phyloP scores from a whole-genome alignment of 2,329 filamentous ascomycete species.

The Aureobasidium sp. region DNA sequence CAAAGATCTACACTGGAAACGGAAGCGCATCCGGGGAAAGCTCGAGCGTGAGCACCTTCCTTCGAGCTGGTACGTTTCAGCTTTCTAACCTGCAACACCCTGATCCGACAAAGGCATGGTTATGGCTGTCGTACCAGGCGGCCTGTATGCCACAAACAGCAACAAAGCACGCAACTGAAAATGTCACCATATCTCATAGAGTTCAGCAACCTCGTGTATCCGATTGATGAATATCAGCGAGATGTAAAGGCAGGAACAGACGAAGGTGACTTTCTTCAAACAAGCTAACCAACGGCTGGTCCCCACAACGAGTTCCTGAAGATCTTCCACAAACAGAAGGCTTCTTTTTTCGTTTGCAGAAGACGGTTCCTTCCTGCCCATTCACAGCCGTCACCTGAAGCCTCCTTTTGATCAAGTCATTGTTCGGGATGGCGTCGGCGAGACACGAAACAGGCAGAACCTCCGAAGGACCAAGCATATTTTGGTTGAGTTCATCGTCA shows the following conservation, averaged over 20 bases:
- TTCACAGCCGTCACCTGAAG: background rate
- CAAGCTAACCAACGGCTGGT: background rate
- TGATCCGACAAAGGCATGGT: background rate
- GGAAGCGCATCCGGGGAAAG: background rate
- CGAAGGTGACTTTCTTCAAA: background rate
- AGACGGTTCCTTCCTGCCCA: background rate
- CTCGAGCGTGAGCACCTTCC: background rate
- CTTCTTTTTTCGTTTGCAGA: background rate
- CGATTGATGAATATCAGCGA: background rate
- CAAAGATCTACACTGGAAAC: background rate
- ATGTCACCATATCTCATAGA: background rate
- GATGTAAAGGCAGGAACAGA: background rate
- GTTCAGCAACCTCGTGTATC: background rate
- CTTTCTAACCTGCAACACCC: background rate
- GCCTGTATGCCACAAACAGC: slow-evolving; percentile 1
- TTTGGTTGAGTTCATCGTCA: background rate
- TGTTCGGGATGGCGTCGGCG: background rate
- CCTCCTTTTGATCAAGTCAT: background rate
- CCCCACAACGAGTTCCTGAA: background rate
- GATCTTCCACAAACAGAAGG: background rate
- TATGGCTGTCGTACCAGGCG: background rate
- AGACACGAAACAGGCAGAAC: background rate
- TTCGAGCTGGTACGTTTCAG: background rate
- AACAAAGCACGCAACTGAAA: background rate
- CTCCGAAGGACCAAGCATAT: background rate